phyloP scores from a whole-genome alignment of 768 basidiomycete species.

The Boletus bicolor region DNA sequence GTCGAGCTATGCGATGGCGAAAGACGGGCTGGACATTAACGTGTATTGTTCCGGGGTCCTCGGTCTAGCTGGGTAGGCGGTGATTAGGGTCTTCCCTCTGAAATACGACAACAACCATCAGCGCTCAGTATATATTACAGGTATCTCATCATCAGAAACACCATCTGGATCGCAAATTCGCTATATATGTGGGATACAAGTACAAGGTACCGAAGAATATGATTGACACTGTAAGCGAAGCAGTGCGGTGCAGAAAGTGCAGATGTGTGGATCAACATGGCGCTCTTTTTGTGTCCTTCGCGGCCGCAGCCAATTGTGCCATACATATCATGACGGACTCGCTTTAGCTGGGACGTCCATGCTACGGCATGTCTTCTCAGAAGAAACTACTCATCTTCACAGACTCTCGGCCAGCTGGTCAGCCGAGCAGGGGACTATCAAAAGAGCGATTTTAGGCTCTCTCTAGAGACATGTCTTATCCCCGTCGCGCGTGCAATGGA shows the following conservation, averaged over 20 bases:
- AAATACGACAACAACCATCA: no score
- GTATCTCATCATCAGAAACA: no score
- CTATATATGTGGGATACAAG: not conserved
- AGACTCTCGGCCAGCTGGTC: no score
- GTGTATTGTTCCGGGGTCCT: constrained; percentile 23
- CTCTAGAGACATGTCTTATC: no score
- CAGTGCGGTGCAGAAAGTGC: no score
- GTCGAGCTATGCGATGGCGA: constrained; percentile 7
- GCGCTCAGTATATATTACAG: no score
- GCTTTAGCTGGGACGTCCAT: not conserved
- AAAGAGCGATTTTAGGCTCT: no score
- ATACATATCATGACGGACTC: not conserved
- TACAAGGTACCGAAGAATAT: not conserved
- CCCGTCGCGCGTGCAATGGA: no score
- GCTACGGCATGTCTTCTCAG: constrained; percentile 5
- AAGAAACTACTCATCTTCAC: no score
- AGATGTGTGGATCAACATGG: not conserved
- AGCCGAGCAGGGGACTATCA: no score
- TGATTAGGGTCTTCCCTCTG: constrained; percentile 14
- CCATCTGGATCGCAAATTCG: not conserved
- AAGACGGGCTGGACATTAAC: constrained; percentile 6
- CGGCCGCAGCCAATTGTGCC: not conserved
- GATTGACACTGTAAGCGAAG: not conserved
- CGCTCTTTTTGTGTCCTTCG: not conserved
- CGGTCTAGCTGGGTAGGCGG: not conserved